Conservation (phyloP, 306 rosid species). For the Lagenaria siceraria region DNA sequence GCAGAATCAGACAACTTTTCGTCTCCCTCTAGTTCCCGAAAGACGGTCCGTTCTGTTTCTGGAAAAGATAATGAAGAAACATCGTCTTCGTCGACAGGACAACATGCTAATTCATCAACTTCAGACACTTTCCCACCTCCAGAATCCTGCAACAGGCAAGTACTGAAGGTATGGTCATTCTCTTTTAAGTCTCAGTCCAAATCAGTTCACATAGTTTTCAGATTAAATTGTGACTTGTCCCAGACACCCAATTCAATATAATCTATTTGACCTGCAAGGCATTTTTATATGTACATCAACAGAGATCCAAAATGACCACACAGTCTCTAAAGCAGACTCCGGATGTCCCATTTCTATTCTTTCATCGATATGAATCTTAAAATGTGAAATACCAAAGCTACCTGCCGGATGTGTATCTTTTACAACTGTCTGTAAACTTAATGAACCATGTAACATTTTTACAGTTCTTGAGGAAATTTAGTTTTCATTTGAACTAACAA, state of each 20-base stretch:
- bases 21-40: constrained; percentile 35
- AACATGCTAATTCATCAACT: constrained; percentile 12
- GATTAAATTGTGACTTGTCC: neutral
- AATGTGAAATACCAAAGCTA: no score
- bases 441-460: constrained; percentile 5
- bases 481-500: constrained; percentile 19
- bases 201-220: neutral
- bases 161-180: constrained; percentile 32
- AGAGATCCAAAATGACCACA: neutral
- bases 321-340: no score
- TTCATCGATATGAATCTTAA: no score
- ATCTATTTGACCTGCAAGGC: neutral
- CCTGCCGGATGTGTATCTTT: no score
- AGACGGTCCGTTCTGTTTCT: constrained; percentile 39
- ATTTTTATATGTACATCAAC: neutral
- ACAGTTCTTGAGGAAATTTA: neutral
- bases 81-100: neutral
- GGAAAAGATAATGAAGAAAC: constrained; percentile 29
- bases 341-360: no score
- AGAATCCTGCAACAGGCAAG: constrained; percentile 11
- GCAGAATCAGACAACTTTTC: constrained; percentile 34
- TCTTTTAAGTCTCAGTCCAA: constrained; percentile 3
- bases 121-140: constrained; percentile 22
- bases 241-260: neutral
- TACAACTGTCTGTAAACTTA: neutral